phyloP scores from a whole-genome alignment of 2,329 filamentous ascomycete genomes.

The Zasmidium cellare region DNA sequence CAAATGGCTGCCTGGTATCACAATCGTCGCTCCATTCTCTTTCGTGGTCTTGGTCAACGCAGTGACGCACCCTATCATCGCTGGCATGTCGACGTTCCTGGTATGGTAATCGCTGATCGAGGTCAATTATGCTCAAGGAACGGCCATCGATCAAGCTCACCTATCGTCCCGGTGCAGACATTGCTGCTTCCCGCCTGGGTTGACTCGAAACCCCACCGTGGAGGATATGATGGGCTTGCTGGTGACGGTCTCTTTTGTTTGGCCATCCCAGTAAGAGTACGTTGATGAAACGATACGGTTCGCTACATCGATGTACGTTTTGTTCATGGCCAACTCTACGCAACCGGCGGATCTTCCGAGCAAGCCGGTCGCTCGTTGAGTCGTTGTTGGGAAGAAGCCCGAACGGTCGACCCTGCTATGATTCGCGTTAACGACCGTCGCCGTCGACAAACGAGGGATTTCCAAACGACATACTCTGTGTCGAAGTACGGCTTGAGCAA shows the following conservation, averaged over 20 bases:
- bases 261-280: not conserved
- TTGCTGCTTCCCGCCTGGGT: not conserved
- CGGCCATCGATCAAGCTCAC: not conserved
- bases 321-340: not conserved
- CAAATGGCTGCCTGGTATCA: not conserved
- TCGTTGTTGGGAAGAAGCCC: not conserved
- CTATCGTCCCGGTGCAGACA: not conserved
- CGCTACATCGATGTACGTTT: not conserved
- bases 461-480: not conserved
- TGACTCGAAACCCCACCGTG: not conserved
- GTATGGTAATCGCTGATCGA: not conserved
- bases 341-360: not conserved
- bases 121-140: not conserved
- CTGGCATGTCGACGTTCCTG: not conserved
- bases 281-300: not conserved
- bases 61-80: not conserved
- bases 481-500: not conserved
- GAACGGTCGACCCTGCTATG: not conserved
- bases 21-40: not conserved
- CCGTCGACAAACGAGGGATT: not conserved
- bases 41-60: not conserved
- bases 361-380: not conserved
- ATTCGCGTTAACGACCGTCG: not conserved
- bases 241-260: not conserved
- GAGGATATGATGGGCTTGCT: not conserved